phyloP scores from a whole-genome alignment of 176 grass and related monocot genomes.

The Bolboschoenus planiculmis region DNA sequence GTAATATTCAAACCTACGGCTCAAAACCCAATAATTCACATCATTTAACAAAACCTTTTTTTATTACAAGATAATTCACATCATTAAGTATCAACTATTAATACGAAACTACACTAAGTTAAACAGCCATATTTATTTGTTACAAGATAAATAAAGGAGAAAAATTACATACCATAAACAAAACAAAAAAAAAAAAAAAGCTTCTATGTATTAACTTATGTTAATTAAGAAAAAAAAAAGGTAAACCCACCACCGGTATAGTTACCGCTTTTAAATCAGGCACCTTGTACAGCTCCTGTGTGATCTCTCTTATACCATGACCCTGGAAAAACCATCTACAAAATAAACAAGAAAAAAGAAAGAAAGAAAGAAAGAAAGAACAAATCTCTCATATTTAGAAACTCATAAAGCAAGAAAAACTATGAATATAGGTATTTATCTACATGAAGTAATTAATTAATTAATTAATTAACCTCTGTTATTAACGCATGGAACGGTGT shows the following conservation, averaged over 20 bases:
- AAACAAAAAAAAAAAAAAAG: background rate
- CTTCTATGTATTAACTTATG: background rate
- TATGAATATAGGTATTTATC: background rate
- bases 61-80: no score
- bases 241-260: background rate
- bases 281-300: slow-evolving; percentile 18
- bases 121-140: no score
- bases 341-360: background rate
- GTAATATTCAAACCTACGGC: no score
- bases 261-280: slow-evolving; percentile 11
- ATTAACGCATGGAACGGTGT: background rate
- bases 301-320: slow-evolving; percentile 13
- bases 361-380: background rate
- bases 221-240: background rate
- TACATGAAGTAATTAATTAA: background rate
- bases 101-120: no score
- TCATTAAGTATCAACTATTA: no score
- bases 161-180: no score
- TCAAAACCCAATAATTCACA: no score
- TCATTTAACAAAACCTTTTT: no score
- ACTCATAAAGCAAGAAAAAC: background rate
- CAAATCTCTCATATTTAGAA: background rate
- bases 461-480: no score
- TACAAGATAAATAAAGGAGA: no score
- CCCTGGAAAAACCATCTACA: slow-evolving; percentile 10